Base-by-base conservation (phyloP, 306 rosid genomes). In the Cercis canadensis region DNA sequence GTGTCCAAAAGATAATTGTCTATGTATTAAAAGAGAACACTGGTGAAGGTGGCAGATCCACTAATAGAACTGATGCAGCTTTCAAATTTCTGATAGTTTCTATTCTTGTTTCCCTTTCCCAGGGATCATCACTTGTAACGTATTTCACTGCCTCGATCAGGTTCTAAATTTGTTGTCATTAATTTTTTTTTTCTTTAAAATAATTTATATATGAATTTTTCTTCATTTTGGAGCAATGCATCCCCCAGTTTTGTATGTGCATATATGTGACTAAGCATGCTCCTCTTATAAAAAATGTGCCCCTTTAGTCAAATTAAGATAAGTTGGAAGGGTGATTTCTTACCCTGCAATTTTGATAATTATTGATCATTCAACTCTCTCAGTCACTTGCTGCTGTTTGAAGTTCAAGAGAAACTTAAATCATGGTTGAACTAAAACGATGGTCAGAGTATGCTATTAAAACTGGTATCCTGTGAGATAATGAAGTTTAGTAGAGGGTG, bases 141-240 rank as follows among this genome's bases (percentile, higher is more conserved):
- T 44, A 69, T 52, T 40, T 85, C 60, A 83, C 92, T 32, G 76
- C 96, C 68, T 67, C 78, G 68, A 78, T 89, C 99, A 95, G 99
- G 99, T 95, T 81, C 57, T 51, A 62, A 66, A 60, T 60, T 67
- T 40, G 32, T 40, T 51, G n/a, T n/a, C n/a, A n/a, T n/a, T n/a
- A n/a, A n/a, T 11, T 60, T 65, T n/a, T 39, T 73, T 65, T 3
- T 24, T 24, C 3, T 24, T 24, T 24, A 1, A 3, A 24, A 24
- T 24, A 24, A 24, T 51, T 56, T 65, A 19, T n/a, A 45, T 39
- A 17, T 63, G 10, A 24, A 58, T 51, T 67, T 24, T 16, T 57
- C 61, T 59, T 65, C 24, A 29, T 40, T 65, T 81, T 73, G 34
- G 53, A 59, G 15, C 44, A 62, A 47, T 51, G 46, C 49, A 37